phyloP scores from a whole-genome alignment of 108 stramenopile species.

The Fragilariopsis cylindrus region DNA sequence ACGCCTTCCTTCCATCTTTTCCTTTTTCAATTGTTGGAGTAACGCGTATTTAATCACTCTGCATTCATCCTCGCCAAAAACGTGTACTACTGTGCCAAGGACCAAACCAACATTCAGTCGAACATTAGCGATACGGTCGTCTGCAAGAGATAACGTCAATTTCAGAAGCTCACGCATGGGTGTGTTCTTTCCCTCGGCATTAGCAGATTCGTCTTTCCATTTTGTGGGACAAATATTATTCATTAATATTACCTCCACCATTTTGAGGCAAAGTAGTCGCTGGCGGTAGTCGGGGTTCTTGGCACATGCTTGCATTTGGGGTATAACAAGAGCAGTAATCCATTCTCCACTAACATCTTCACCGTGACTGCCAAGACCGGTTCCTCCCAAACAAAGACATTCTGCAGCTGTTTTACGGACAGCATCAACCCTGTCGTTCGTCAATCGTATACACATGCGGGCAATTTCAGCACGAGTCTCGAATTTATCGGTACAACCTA shows the following conservation, averaged over 20 bases:
- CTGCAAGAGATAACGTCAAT: conserved; percentile 63
- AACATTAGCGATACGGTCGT: conserved; percentile 83
- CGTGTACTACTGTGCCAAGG: conserved; percentile 51
- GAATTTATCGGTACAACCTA: conserved; percentile 77
- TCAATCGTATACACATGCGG: conserved; percentile 68
- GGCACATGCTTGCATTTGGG: conserved; percentile 66
- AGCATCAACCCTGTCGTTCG: conserved; percentile 81
- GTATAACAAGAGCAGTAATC: conserved; percentile 79
- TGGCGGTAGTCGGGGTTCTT: conserved; percentile 69
- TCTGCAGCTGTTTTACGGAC: conserved; percentile 85
- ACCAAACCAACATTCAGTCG: conserved; percentile 81
- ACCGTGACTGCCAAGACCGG: conserved; percentile 79
- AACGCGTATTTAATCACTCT: conserved; percentile 56
- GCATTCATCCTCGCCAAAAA: conserved; percentile 65
- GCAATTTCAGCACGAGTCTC: conserved; percentile 86
- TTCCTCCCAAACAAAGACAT: conserved; percentile 83
- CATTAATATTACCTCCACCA: conserved; percentile 80
- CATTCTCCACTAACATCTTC: conserved; percentile 80
- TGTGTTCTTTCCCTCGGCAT: conserved; percentile 44
- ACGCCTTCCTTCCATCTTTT: conserved; percentile 50
- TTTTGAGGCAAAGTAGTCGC: conserved; percentile 76
- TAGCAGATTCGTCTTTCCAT: conserved; percentile 38
- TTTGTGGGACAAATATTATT: conserved; percentile 50
- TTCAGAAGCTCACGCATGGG: conserved; percentile 64
- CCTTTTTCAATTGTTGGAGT: conserved; percentile 69